phyloP scores from a whole-genome alignment of 768 basidiomycete species.

The Stropharia rugosoannulata region DNA sequence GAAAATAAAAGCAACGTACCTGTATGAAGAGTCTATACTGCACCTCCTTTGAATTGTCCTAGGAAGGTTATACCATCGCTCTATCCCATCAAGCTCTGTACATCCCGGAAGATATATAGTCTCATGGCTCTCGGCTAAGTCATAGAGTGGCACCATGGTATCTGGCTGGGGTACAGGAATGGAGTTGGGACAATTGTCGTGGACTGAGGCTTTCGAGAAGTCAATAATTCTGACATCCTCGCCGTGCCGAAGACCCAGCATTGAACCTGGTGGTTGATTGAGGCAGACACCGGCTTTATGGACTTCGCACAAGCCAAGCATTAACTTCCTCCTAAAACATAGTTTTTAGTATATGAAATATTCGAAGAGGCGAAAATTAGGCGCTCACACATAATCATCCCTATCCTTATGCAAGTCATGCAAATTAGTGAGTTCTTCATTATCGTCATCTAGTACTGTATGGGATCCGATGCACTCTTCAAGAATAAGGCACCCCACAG shows the following conservation, averaged over 20 bases:
- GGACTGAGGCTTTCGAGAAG: not conserved
- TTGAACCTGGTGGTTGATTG: not conserved
- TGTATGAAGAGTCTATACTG: no score
- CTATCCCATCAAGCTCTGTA: no score
- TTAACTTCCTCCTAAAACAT: not conserved
- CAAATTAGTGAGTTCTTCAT: not conserved
- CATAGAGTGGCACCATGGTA: no score
- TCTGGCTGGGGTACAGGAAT: not conserved
- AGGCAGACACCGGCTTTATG: not conserved
- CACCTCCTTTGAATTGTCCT: no score
- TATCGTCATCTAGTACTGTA: not conserved
- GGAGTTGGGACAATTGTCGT: not conserved
- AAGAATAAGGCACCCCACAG: not conserved
- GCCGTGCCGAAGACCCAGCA: not conserved
- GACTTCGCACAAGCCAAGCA: not conserved
- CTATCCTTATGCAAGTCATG: not conserved
- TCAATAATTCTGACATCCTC: not conserved
- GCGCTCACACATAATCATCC: not conserved
- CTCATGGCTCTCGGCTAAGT: not conserved
- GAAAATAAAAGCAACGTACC: no score
- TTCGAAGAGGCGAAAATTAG: no score
- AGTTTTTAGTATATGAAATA: not conserved
- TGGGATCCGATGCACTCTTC: not conserved
- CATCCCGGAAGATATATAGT: no score
- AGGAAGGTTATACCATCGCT: no score